Base-by-base conservation (phyloP, 768 basidiomycete species). In the Leucocoprinus sp. region DNA sequence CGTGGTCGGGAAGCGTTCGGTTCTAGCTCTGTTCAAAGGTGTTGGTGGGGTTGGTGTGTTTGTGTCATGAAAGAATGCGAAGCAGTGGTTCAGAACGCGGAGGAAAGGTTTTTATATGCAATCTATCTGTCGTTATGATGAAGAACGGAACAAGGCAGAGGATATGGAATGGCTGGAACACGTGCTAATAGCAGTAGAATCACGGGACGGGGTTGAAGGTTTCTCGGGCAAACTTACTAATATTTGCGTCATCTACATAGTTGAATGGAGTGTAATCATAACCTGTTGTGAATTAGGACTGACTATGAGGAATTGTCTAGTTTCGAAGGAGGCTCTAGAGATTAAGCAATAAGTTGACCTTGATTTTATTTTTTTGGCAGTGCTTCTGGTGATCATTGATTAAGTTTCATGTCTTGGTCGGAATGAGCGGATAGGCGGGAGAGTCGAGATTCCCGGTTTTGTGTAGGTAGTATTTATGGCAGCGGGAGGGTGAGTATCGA, bases 401-500 rank as follows among this genome's bases (percentile, higher is more conserved):
- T 12, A 21, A 7, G 21, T 37, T 37, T 37, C 19, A 21, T 39
- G 21, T 11, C 22, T 17, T 39, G 4, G 21, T 11, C n/a, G 37
- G 24, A 39, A 39, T 24, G 37, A 39, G 14, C 11, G 24, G 18
- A 5, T 26, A 22, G 24, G 37, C 7, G 18, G 7, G 17, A 9
- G 9, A 8, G 19, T 8, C 8, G 21, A 42, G 19, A 33, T 22
- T 27, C 38, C 14, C 18, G 37, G 11, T 21, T 22, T n/a, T 22
- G 17, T 8, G 19, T 17, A 28, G 14, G 28, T 17, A 42, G 8
- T 21, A 23, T 37, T 15, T 9, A 5, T 43, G 42, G 42, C 42
- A 43, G 28, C 42, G 42, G 42, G 34, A 22, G 18, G 42, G 34
- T 3, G 42, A 43, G 29, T n/a, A 15, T 9, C 7, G 42, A 43